These are phyloP conservation scores for Coprinopsis sp. DNA, from an alignment of 768 basidiomycete genomes.

Conservation along the genomic window DNA sequence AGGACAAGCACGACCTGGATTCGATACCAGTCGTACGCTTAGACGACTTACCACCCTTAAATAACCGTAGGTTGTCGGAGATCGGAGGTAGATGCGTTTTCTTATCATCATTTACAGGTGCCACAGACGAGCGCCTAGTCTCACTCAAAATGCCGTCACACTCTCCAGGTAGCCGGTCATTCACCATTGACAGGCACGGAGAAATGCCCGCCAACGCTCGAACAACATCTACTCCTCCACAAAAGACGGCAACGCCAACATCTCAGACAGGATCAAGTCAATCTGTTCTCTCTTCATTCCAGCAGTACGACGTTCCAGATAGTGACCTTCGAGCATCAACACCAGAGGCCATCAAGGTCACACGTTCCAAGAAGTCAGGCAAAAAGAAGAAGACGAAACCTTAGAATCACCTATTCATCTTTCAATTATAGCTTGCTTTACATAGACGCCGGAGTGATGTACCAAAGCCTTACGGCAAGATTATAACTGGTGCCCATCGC, in stretches of 20 bases:
- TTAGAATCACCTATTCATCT: constrained; percentile 12
- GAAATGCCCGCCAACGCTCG: constrained; percentile 81
- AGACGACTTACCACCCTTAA: constrained; percentile 61
- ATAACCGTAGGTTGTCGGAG: constrained; percentile 18
- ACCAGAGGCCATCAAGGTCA: constrained; percentile 73
- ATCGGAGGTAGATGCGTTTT: not conserved
- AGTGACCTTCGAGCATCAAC: constrained; percentile 43
- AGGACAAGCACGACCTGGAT: constrained; percentile 66
- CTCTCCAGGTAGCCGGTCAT: constrained; percentile 37
- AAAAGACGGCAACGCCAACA: constrained; percentile 20
- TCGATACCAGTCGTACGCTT: constrained; percentile 87
- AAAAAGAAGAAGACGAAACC: constrained; percentile 64
- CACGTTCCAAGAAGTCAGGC: constrained; percentile 62
- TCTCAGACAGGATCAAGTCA: not conserved
- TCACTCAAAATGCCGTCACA: constrained; percentile 39
- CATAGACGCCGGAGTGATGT: too few relatives aligned
- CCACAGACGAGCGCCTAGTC: constrained; percentile 34
- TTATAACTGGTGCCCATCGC: too few relatives aligned
- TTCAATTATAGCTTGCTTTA: too few relatives aligned
- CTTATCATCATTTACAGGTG: constrained; percentile 17
- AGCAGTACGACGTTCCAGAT: constrained; percentile 48
- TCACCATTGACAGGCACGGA: constrained; percentile 69
- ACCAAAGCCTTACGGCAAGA: too few relatives aligned
- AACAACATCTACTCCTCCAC: constrained; percentile 18
- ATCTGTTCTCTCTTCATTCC: constrained; percentile 38